These are phyloP conservation scores for Coprinopsis cinerea DNA, from an alignment of 768 basidiomycete species.

Conservation along the genomic window DNA sequence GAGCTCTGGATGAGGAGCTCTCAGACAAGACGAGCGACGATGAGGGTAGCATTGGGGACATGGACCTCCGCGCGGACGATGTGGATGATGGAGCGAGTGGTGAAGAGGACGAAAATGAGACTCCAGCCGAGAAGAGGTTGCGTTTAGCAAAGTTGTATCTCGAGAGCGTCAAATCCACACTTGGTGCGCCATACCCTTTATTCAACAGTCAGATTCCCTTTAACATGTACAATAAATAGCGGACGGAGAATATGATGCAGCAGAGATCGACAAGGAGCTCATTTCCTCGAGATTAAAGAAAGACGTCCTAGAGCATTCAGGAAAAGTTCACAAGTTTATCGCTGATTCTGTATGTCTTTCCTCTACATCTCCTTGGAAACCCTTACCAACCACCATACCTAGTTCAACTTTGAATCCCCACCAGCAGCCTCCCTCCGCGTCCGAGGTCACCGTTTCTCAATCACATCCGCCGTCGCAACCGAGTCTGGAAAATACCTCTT, in stretches of 20 bases:
- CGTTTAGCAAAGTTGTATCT: conserved; percentile 89
- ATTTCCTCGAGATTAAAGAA: conserved; percentile 87
- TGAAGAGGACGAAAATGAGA: conserved; percentile 85
- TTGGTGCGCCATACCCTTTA: conserved; percentile 40
- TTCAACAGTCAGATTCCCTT: background rate
- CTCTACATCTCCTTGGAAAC: background rate
- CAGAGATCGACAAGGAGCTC: conserved; percentile 90
- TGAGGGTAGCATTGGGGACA: conserved; percentile 55
- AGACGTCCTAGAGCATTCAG: conserved; percentile 87
- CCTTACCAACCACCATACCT: background rate
- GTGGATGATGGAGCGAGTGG: conserved; percentile 55
- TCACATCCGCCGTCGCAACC: conserved; percentile 78
- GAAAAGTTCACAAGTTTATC: conserved; percentile 79
- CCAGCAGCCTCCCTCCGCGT: conserved; percentile 49
- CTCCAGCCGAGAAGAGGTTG: conserved; percentile 88
- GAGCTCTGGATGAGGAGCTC: conserved; percentile 55
- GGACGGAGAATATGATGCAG: conserved; percentile 92
- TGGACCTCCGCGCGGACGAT: conserved; percentile 58
- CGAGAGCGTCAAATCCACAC: conserved; percentile 70
- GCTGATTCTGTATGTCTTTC: conserved; percentile 55
- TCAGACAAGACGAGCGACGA: conserved; percentile 58
- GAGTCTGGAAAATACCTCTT: conserved; percentile 72
- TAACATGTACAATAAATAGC: conserved; percentile 30
- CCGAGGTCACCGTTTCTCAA: conserved; percentile 69
- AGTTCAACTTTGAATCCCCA: conserved; percentile 55